Base-by-base conservation (phyloP, 1,139 yeast genomes). In the Blastobotrys capitulatus region DNA sequence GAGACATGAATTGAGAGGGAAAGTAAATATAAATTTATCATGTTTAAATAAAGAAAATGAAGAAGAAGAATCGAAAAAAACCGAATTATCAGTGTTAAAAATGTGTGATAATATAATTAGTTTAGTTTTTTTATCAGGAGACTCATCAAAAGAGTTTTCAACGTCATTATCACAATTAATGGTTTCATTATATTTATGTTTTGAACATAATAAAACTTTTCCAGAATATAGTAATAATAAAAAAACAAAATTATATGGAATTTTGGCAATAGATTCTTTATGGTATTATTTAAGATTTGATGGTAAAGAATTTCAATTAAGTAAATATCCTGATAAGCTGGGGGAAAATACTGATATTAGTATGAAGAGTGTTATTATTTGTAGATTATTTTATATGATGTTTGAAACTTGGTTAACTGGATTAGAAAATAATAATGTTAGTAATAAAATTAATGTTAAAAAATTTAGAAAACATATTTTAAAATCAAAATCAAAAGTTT, bases 221-320 rank as follows among this genome's bases (percentile, higher is more conserved):
- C n/a, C 42, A n/a, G n/a, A 12, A 10, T 44, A 18, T 12, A n/a
- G n/a, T n/a, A 16, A 18, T 10, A 18, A 15, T 15, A 9, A 26
- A 15, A 15, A 27, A 4, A 42, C 42, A 1, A 9, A 19, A 26
- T 19, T 44, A 1, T 44, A 44, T 37, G 47, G 47, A 6, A 26
- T 44, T n/a, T 15, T 44, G 10, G 19, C 42, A 2, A n/a, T 12
- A n/a, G 42, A 36, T 2, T n/a, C 9, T 3, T 15, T 18, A 12
- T 44, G 39, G 37, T 16, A 10, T 27, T 44, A 44, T 18, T 20
- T 40, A 42, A 9, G 13, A 16, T 31, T 37, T 37, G 47, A 44
- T 16, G 47, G 47, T 7, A 18, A 19, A 10, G 36, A 44, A 7
- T 44, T 19, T 16, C 16, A 15, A n/a, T 20, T 18, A 8, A 2